Evolutionary conservation across 768 basidiomycete genomes (phyloP), one percentile per base, ranked within the genome.

Genomic region (Fibroporia radiculosa): DNA sequence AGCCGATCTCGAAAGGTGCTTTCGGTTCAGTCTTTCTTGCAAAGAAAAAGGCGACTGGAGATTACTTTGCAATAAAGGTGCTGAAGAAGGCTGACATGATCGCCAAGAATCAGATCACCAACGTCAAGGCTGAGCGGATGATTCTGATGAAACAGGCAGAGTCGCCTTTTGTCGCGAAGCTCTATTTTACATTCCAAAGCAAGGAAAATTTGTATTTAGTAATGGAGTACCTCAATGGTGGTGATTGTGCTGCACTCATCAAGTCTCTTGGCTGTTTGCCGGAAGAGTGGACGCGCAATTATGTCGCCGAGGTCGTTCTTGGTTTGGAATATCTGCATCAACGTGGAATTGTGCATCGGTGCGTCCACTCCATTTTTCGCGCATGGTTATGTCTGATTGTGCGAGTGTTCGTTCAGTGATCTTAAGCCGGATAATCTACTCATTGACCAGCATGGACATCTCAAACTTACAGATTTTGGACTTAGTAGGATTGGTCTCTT

Each of bases 1-100:
- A 99, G 64, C 96, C 96, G 3, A 99, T 99, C 62, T 92, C 88
- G 63, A 97, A 97, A 60, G 96, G 96, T 42, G 96, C 96, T 1
- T 98, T 99, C 61, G 96, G 96, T 13, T 93, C 93, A 7, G 96
- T 99, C 43, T 99, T 96, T 65, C 75, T 99, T 42, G 90, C 96
- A 33, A 98, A 95, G 73, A 99, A 99, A 77, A 93, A 91, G 57
- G 86, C 77, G 4, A 99, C 96, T 2, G 96, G 96, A 42, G 96
- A 98, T 65, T 98, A 97, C 66, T 99, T 85, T 67, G 96, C 96
- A 22, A 95, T 99, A 78, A 99, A 99, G 66, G 93, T 98, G n/a
- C 67, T 99, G 61, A 97, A 95, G 71, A 99, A 99, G 71, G 91
- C 93, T n/a, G 96, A 99, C 66, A 99, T 99, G 96, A 98, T 99